A percentile compares a stretch with the other conserved stretches of the same genome.
Evolutionary conservation across 2,329 filamentous ascomycete genomes (phyloP).

Genomic region (Lachnellula arida): DNA sequence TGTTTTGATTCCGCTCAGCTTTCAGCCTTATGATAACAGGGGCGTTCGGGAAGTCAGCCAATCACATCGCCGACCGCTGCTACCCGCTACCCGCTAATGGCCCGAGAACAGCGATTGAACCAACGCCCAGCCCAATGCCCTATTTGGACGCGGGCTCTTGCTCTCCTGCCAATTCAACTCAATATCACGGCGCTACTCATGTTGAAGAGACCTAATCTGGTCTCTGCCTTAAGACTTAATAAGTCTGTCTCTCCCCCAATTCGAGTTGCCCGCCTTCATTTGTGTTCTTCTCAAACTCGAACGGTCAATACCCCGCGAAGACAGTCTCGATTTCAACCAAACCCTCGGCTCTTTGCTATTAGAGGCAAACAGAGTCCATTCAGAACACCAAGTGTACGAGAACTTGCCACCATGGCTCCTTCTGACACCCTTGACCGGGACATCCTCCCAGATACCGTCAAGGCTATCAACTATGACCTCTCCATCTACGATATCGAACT

Average conservation of each 20-base stretch:
- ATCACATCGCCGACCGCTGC: neutral
- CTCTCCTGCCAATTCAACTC: neutral
- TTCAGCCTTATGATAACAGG: neutral
- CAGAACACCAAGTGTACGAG: neutral
- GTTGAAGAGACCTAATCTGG: slow-evolving; percentile 1
- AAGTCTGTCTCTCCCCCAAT: neutral
- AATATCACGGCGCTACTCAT: slow-evolving; percentile 2
- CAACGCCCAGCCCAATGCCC: neutral
- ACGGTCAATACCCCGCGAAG: neutral
- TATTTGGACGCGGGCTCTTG: neutral
- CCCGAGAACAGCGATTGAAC: no score
- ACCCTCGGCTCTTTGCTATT: neutral
- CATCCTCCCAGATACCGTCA: slow-evolving; percentile 60
- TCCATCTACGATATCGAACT: slow-evolving; percentile 75
- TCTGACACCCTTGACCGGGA: slow-evolving; percentile 54
- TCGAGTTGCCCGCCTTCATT: neutral
- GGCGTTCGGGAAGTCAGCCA: slow-evolving; percentile 5
- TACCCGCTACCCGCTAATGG: no score
- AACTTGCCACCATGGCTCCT: slow-evolving; percentile 19
- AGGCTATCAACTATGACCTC: slow-evolving; percentile 80
- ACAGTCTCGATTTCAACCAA: neutral
- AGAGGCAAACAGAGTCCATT: neutral
- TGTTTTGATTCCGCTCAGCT: neutral
- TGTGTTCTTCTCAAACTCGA: slow-evolving; percentile 3
- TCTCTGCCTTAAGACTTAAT: slow-evolving; percentile 1